Percentiles rank a stretch among this genome's conserved stretches.
These are phyloP conservation scores for Populus deltoides DNA, from an alignment of 345 rosid genomes.

Conservation along the genomic window DNA sequence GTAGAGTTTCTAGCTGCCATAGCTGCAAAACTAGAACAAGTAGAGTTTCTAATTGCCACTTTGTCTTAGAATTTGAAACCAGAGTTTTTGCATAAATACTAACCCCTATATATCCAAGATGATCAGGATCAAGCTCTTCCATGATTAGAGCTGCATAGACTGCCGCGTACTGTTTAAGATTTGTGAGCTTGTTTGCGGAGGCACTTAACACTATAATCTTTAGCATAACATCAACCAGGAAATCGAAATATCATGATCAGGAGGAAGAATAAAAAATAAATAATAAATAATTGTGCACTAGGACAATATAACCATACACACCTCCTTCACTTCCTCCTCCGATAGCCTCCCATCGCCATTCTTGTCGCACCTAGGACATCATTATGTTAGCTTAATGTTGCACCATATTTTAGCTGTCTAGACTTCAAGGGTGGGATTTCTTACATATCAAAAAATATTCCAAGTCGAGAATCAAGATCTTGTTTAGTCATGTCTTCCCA, in stretches of 20 bases:
- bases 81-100: background rate
- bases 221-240: constrained; percentile 4
- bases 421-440: background rate
- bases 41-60: background rate
- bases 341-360: constrained; percentile 87
- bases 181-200: constrained; percentile 74
- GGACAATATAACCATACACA: constrained; percentile 9
- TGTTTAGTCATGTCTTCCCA: constrained; percentile 86
- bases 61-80: background rate
- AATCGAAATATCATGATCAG: background rate
- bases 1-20: constrained; percentile 86
- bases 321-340: constrained; percentile 90
- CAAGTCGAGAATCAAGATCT: constrained; percentile 80
- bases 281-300: background rate
- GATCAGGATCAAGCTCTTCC: constrained; percentile 99
- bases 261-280: background rate
- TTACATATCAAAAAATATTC: constrained; percentile 94
- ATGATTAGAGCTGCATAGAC: constrained; percentile 81
- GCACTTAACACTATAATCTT: constrained; percentile 84
- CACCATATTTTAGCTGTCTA: background rate
- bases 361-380: constrained; percentile 78
- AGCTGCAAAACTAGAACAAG: constrained; percentile 42
- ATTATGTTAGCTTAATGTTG: background rate
- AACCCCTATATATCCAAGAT: constrained; percentile 87
- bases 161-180: constrained; percentile 62